Conservation (phyloP, 2,329 filamentous ascomycete species). For the Botrytis sinoallii region DNA sequence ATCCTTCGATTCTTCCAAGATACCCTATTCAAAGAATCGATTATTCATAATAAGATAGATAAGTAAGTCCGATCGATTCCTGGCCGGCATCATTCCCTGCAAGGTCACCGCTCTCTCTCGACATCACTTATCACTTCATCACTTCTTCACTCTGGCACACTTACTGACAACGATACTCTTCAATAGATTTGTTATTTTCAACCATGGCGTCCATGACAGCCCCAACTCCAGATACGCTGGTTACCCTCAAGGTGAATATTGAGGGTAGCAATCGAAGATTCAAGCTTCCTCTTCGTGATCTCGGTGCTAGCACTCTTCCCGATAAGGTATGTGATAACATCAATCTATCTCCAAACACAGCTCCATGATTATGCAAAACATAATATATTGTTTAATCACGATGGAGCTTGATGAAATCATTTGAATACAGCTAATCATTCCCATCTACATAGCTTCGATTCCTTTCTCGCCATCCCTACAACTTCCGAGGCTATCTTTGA, state of each 20-base stretch:
- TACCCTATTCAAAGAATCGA: background rate
- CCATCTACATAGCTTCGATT: slow-evolving; percentile 59
- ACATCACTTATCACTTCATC: background rate
- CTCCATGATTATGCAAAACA: slow-evolving; percentile 23
- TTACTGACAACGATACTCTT: background rate
- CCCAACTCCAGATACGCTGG: slow-evolving; percentile 61
- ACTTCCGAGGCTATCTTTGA: slow-evolving; percentile 69
- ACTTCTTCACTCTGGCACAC: background rate
- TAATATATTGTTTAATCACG: background rate
- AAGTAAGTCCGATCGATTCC: background rate
- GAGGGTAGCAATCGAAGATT: slow-evolving; percentile 75
- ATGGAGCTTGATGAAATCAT: background rate
- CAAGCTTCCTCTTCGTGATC: slow-evolving; percentile 85
- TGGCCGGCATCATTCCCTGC: background rate
- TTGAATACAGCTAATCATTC: slow-evolving; percentile 30
- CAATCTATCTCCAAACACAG: slow-evolving; percentile 22
- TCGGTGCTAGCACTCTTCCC: slow-evolving; percentile 70
- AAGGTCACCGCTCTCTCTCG: background rate
- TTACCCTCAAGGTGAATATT: slow-evolving; percentile 82
- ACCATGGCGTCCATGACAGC: slow-evolving; percentile 36
- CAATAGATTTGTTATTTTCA: slow-evolving; percentile 14
- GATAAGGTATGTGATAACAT: slow-evolving; percentile 65
- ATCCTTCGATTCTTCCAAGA: slow-evolving; percentile 3
- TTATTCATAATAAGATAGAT: background rate
- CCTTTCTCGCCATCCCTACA: slow-evolving; percentile 62